Conservation (phyloP, 305 asterid species). For the Fraxinus baroniana region DNA sequence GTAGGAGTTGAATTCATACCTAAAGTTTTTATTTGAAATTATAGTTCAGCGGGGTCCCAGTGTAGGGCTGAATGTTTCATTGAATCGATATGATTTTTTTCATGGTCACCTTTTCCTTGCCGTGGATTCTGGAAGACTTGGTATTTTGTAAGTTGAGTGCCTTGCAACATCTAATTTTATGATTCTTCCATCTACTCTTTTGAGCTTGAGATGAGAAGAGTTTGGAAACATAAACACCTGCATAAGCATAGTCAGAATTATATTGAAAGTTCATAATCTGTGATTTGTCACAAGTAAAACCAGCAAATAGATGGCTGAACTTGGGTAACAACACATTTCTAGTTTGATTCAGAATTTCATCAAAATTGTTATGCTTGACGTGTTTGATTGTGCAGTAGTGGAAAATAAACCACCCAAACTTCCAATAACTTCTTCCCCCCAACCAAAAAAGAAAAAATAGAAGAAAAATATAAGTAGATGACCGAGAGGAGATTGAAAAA, state of each 20-base stretch:
- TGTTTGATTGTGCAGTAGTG: neutral
- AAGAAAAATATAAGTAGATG: neutral
- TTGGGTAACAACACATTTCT: neutral
- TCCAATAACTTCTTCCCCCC: neutral
- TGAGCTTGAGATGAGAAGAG: neutral
- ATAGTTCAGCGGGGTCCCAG: constrained; percentile 74
- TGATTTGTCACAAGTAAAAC: neutral
- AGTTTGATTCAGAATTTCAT: neutral
- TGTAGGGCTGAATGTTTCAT: constrained; percentile 66
- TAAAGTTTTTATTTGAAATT: constrained; percentile 55
- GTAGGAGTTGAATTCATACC: constrained; percentile 81
- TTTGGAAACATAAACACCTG: neutral
- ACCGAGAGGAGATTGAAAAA: neutral
- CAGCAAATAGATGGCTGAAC: neutral
- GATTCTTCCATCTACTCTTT: constrained; percentile 17
- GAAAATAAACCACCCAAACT: neutral
- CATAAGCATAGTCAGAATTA: neutral
- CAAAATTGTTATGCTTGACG: neutral
- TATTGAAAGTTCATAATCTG: neutral
- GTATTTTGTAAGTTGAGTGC: constrained; percentile 74
- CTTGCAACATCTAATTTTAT: constrained; percentile 3
- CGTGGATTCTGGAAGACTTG: constrained; percentile 77
- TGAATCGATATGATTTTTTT: constrained; percentile 84
- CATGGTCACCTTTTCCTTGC: constrained; percentile 86
- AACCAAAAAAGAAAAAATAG: neutral